Percentiles rank a stretch among this genome's conserved stretches.
phyloP scores from a whole-genome alignment of 345 rosid species.

The Bruguiera parviflora region DNA sequence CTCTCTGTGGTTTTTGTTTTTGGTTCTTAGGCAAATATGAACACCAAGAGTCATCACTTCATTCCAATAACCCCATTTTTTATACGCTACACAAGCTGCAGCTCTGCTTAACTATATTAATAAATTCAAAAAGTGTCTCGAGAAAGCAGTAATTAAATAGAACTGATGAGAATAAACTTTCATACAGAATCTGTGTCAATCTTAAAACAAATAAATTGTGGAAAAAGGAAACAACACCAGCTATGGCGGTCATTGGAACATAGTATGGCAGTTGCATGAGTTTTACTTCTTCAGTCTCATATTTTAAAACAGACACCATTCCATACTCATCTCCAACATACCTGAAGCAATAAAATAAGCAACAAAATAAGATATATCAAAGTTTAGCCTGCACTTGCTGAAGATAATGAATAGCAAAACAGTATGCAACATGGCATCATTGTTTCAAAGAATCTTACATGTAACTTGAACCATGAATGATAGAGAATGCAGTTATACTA shows the following conservation, averaged over 20 bases:
- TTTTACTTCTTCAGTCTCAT: slow-evolving; percentile 15
- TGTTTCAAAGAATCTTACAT: slow-evolving; percentile 18
- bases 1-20: no score
- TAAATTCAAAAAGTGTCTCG: background rate
- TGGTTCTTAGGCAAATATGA: background rate
- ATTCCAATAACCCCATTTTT: no score
- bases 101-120: background rate
- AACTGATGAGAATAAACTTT: background rate
- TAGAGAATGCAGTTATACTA: slow-evolving; percentile 27
- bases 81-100: background rate
- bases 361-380: background rate
- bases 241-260: slow-evolving; percentile 19
- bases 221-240: slow-evolving; percentile 16
- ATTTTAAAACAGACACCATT: slow-evolving; percentile 23
- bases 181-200: background rate
- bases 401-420: background rate
- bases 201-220: background rate
- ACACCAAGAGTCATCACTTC: background rate
- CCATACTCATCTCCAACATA: slow-evolving; percentile 33
- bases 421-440: background rate
- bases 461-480: slow-evolving; percentile 22
- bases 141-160: background rate
- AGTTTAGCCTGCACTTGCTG: background rate
- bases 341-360: slow-evolving; percentile 8
- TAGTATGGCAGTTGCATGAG: slow-evolving; percentile 20